phyloP scores from a whole-genome alignment of 2,329 filamentous ascomycete genomes.

The Arthrobotrys entomopaga region DNA sequence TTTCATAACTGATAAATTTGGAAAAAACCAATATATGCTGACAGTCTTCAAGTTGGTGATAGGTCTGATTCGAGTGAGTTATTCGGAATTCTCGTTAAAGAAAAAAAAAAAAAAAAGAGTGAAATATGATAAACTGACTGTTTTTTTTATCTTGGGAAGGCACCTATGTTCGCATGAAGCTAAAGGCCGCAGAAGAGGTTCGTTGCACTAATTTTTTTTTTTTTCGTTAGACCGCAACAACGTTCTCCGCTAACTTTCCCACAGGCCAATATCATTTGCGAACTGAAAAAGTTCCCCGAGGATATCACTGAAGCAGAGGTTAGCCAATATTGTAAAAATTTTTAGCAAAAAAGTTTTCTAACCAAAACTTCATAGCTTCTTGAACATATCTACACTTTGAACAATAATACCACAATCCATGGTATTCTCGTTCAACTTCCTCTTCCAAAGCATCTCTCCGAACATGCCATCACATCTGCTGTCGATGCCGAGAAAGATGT shows the following conservation, averaged over 20 bases:
- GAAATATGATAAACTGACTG: constrained; percentile 2
- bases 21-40: constrained; percentile 3
- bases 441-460: constrained; percentile 86
- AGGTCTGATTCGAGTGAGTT: constrained; percentile 87
- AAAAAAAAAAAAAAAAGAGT: background rate
- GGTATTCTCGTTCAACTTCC: constrained; percentile 95
- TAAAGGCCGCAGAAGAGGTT: constrained; percentile 94
- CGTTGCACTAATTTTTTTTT: constrained; percentile 57
- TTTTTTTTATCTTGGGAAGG: constrained; percentile 65
- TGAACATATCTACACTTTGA: constrained; percentile 80
- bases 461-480: constrained; percentile 88
- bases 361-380: constrained; percentile 68
- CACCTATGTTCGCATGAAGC: constrained; percentile 99
- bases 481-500: constrained; percentile 96
- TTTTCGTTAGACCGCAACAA: constrained; percentile 14
- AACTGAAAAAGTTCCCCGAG: constrained; percentile 84
- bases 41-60: constrained; percentile 75
- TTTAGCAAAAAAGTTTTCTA: background rate
- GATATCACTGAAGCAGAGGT: constrained; percentile 79
- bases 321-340: constrained; percentile 4
- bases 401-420: constrained; percentile 86
- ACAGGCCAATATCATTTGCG: constrained; percentile 88
- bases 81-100: background rate
- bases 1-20: background rate
- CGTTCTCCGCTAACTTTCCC: constrained; percentile 29